Evolutionary conservation across 192 early-diverging fungal genomes (phyloP).

Genomic region (Chytriomyces confervae): DNA sequence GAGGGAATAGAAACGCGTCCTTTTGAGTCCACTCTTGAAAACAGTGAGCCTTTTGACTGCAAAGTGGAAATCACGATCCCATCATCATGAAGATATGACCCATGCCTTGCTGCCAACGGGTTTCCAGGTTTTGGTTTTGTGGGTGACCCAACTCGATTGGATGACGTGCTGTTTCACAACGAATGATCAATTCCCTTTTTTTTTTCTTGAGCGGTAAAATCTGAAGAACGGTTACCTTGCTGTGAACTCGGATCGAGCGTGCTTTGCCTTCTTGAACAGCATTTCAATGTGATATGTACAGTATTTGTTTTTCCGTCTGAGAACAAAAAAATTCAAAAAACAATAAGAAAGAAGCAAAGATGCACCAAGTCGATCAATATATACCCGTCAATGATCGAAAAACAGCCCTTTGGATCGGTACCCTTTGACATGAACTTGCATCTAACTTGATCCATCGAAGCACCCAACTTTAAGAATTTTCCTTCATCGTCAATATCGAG

Average conservation of each 20-base stretch:
- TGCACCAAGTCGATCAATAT: not conserved
- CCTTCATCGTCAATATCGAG: constrained; percentile 40
- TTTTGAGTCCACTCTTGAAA: not conserved
- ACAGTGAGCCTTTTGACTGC: not conserved
- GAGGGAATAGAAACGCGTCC: not conserved
- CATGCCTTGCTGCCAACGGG: constrained; percentile 2
- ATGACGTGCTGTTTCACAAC: not conserved
- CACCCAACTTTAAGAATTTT: constrained; percentile 49
- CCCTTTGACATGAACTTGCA: constrained; percentile 37
- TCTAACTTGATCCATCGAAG: constrained; percentile 31
- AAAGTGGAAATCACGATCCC: constrained; percentile 18
- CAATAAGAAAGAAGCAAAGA: not conserved
- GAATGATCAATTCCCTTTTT: not conserved
- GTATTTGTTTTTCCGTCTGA: constrained; percentile 14
- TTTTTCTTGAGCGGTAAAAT: not conserved
- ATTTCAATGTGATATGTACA: constrained; percentile 28
- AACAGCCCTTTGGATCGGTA: constrained; percentile 4
- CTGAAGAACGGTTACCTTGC: constrained; percentile 3
- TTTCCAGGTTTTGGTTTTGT: constrained; percentile 16
- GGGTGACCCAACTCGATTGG: constrained; percentile 2
- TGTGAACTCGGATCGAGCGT: constrained; percentile 11
- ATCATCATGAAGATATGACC: not conserved
- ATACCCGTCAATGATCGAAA: constrained; percentile 1
- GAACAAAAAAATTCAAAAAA: not conserved
- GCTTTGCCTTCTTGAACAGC: constrained; percentile 22